Base-by-base conservation (phyloP, 202 grass and related monocot species). In the Panicum virgatum region DNA sequence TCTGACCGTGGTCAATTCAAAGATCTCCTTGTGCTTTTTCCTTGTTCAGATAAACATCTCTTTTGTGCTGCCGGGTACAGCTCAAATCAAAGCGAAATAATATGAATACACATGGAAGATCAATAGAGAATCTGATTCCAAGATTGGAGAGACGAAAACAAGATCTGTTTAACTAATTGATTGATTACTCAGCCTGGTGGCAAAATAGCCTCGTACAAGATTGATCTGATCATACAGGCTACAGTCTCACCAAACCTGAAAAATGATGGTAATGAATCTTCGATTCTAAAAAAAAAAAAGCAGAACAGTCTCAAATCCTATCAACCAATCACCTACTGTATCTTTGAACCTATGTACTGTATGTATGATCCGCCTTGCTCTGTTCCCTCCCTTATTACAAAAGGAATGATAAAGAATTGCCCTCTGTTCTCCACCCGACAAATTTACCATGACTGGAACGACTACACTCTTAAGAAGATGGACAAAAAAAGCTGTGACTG, bases 1-100 rank as follows among this genome's bases (percentile, higher is more conserved):
- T 87, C 44, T 76, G 52, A 77, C 42, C 44, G 0, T 69, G 53
- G 78, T 76, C 78, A 82, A 69, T 82, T 87, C 62, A 82, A 86
- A 76, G 20, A 81, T 81, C 77, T 73, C n/a, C 36, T 11, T 46
- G 60, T 15, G 32, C 37, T 32, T 78, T 50, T 25, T 46, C 7
- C 18, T 14, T 46, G 12, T 62, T n/a, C 40, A 34, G 42, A 63
- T 36, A 63, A 50, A 78, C 43, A 25, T 52, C 20, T 66, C 12
- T 6, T 12, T 37, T 78, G 2, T 66, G 62, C 30, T 23, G 45
- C 32, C 18, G 62, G 43, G 20, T 7, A 16, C 20, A 53, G 20
- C 66, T 38, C 45, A 73, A 73, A 37, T 56, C 37, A 57, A 52
- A 32, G 54, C 12, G 5, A 67, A 80, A 25, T 37, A 27, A 29